These are phyloP conservation scores for Multifurca ochricompacta DNA, from an alignment of 768 basidiomycete species.

Conservation along the genomic window DNA sequence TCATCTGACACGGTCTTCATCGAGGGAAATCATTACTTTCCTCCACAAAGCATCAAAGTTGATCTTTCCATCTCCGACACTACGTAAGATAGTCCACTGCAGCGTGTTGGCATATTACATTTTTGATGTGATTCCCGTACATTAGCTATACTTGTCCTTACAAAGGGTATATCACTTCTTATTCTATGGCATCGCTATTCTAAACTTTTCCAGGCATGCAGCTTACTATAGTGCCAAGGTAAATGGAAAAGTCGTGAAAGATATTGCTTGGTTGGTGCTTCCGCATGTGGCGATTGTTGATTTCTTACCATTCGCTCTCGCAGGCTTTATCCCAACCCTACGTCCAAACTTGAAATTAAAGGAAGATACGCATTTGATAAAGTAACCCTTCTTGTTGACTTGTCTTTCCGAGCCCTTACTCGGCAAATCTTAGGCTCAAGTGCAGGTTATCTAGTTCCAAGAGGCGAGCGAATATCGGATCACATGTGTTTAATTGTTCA, in stretches of 20 bases:
- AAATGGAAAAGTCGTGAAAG: constrained; percentile 40
- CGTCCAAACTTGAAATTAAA: constrained; percentile 54
- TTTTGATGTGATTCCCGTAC: neutral
- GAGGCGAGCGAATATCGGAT: neutral
- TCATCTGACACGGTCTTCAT: constrained; percentile 46
- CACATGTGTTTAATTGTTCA: neutral
- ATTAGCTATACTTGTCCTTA: constrained; percentile 6
- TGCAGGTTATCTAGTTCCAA: neutral
- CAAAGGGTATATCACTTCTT: constrained; percentile 3
- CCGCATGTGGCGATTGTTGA: neutral
- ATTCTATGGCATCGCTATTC: neutral
- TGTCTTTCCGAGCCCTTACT: neutral
- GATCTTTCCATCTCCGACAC: constrained; percentile 42
- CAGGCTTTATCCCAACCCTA: constrained; percentile 62
- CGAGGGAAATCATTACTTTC: constrained; percentile 71
- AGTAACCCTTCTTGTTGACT: constrained; percentile 31
- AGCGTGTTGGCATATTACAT: neutral
- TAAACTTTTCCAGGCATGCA: constrained; percentile 38
- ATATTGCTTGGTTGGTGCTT: constrained; percentile 55
- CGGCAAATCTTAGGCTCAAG: neutral
- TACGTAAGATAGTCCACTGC: constrained; percentile 29
- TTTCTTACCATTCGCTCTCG: neutral
- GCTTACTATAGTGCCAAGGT: constrained; percentile 56
- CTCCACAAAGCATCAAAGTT: constrained; percentile 43
- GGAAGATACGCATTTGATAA: constrained; percentile 74